Conservation (phyloP, 2,329 filamentous ascomycete species). For the Pestalotiopsis sp. region DNA sequence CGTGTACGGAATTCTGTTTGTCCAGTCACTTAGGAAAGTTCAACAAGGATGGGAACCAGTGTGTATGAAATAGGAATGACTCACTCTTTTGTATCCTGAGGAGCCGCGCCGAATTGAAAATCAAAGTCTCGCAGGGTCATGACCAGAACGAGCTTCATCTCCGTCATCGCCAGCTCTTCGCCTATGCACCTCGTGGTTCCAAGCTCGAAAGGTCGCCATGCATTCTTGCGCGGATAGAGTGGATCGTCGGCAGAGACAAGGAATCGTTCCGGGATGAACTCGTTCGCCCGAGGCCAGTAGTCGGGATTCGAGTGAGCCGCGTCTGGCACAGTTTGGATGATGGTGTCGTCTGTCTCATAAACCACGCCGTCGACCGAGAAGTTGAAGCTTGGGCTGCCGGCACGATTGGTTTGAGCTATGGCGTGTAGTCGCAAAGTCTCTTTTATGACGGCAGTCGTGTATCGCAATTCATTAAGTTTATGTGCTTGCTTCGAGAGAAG, state of each 20-base stretch:
- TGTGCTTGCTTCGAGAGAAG: background rate
- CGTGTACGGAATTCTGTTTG: no score
- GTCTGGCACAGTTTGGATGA: background rate
- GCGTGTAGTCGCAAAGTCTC: background rate
- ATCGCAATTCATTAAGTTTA: background rate
- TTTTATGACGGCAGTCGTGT: background rate
- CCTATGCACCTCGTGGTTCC: constrained; percentile 2
- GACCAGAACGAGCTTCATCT: background rate
- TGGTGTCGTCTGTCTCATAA: constrained; percentile 25
- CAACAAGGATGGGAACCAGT: no score
- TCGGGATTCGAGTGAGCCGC: background rate
- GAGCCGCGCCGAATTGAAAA: constrained; percentile 12
- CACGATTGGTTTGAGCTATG: background rate
- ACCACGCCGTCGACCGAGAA: constrained; percentile 34
- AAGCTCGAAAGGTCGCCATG: background rate
- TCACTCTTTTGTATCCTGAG: background rate
- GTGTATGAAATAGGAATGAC: no score
- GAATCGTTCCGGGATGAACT: constrained; percentile 1
- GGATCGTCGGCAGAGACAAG: background rate
- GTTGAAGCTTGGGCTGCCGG: background rate
- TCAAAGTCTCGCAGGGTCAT: background rate
- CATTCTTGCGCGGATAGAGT: background rate
- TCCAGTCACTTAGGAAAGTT: no score
- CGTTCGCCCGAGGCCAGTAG: background rate
- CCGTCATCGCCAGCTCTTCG: background rate